Percentiles rank a stretch among this genome's conserved stretches.
phyloP scores from a whole-genome alignment of 2,329 filamentous ascomycete genomes.

The Arthroderma sp. region DNA sequence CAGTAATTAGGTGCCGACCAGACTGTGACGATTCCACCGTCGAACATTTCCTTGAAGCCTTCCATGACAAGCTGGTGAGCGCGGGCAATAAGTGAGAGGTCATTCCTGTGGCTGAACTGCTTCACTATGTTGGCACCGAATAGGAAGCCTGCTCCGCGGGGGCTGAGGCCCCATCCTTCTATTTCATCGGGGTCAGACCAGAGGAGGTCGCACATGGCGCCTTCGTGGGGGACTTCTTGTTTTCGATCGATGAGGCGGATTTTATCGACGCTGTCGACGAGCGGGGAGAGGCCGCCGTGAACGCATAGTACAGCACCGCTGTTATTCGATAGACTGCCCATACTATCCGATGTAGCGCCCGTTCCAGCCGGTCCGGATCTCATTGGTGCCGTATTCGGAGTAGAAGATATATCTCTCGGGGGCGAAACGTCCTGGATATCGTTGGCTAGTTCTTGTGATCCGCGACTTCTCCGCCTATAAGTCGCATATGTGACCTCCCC shows the following conservation, averaged over 20 bases:
- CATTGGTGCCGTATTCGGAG: conserved; percentile 29
- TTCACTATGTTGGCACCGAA: conserved; percentile 93
- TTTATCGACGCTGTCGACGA: conserved; percentile 89
- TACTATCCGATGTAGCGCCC: conserved; percentile 58
- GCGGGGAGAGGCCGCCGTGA: conserved; percentile 79
- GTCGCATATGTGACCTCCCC: conserved; percentile 58
- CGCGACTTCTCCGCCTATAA: conserved; percentile 21
- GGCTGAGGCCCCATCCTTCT: conserved; percentile 89
- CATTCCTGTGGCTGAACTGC: conserved; percentile 87
- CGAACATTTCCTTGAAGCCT: conserved; percentile 99
- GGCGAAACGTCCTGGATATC: conserved; percentile 27
- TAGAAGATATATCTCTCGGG: conserved; percentile 30
- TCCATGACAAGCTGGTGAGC: conserved; percentile 99
- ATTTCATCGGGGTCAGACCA: conserved; percentile 99
- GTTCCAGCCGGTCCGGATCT: conserved; percentile 65
- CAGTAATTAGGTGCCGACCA: conserved; percentile 97
- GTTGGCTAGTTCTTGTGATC: conserved; percentile 22
- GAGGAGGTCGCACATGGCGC: conserved; percentile 94
- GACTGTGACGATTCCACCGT: conserved; percentile 90
- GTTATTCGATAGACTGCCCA: conserved; percentile 37
- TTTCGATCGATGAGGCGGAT: conserved; percentile 90
- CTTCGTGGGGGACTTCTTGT: conserved; percentile 96
- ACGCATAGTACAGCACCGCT: conserved; percentile 86
- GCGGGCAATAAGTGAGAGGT: conserved; percentile 79
- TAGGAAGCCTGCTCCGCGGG: conserved; percentile 85